These are phyloP conservation scores for Pyrenophora graminea DNA, from an alignment of 2,329 filamentous ascomycete species.

Conservation along the genomic window DNA sequence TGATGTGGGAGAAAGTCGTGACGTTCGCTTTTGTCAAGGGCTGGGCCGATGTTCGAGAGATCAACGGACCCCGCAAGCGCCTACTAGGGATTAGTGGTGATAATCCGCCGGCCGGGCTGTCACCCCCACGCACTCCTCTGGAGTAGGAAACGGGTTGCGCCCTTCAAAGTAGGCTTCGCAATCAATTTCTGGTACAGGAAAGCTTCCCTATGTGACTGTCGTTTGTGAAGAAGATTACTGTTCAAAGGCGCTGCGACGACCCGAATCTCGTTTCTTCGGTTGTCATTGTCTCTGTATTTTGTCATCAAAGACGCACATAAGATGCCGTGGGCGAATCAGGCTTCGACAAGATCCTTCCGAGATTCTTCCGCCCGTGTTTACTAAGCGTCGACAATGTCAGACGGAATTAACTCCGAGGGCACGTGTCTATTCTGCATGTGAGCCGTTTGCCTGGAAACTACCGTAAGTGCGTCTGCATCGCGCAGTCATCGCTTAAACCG, in stretches of 20 bases:
- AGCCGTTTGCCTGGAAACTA: too few relatives aligned
- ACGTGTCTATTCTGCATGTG: too few relatives aligned
- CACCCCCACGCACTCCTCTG: slow-evolving; percentile 9
- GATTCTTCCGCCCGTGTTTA: slow-evolving; percentile 1
- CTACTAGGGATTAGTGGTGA: slow-evolving; percentile 18
- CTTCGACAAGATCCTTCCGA: background rate
- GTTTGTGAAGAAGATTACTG: too few relatives aligned
- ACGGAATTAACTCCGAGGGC: too few relatives aligned
- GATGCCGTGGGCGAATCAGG: slow-evolving; percentile 1
- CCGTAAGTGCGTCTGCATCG: too few relatives aligned
- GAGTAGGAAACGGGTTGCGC: background rate
- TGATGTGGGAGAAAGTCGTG: slow-evolving; percentile 22
- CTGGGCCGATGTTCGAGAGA: slow-evolving; percentile 9
- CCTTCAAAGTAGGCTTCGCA: too few relatives aligned
- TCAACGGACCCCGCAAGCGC: slow-evolving; percentile 25
- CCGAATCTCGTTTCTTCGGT: too few relatives aligned
- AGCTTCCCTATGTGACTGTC: too few relatives aligned
- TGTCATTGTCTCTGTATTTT: background rate
- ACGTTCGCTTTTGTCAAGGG: slow-evolving; percentile 18
- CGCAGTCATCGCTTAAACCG: too few relatives aligned
- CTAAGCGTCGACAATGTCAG: too few relatives aligned
- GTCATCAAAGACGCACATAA: slow-evolving; percentile 1
- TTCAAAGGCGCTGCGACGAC: too few relatives aligned
- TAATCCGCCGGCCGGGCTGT: slow-evolving; percentile 6
- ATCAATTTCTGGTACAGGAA: too few relatives aligned